phyloP scores from a whole-genome alignment of 495 filamentous ascomycete genomes.

The Terfezia claveryi region DNA sequence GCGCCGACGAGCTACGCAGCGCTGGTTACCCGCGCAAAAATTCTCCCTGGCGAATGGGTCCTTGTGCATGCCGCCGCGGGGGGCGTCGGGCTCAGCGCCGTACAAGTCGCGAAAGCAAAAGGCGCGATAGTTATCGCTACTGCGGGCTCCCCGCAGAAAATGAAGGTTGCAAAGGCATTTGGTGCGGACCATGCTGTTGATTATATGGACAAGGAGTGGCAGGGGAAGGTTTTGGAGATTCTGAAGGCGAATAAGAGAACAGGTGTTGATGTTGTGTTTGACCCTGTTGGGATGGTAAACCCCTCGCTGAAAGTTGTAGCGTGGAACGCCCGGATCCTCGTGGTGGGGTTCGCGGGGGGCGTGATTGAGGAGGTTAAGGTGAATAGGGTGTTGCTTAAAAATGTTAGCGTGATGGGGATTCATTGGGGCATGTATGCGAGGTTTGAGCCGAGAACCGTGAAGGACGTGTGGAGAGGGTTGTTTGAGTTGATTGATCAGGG shows the following conservation, averaged over 20 bases:
- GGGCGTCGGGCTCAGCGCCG: slow-evolving; percentile 75
- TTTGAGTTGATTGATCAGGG: too few species aligned
- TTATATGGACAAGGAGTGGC: slow-evolving; percentile 49
- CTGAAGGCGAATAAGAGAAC: slow-evolving; percentile 34
- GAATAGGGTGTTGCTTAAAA: slow-evolving; percentile 40
- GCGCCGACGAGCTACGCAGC: too few species aligned
- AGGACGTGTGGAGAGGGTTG: too few species aligned
- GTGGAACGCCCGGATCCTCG: slow-evolving; percentile 72
- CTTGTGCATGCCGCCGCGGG: slow-evolving; percentile 30
- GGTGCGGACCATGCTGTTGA: slow-evolving; percentile 70
- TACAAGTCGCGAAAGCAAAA: slow-evolving; percentile 79
- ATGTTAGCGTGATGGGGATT: too few species aligned
- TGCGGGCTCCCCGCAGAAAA: slow-evolving; percentile 53
- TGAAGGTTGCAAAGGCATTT: slow-evolving; percentile 52
- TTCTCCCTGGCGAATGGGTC: too few species aligned
- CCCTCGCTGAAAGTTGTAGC: slow-evolving; percentile 64
- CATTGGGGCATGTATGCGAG: too few species aligned
- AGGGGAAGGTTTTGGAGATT: slow-evolving; percentile 45
- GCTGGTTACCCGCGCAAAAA: too few species aligned
- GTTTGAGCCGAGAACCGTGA: too few species aligned
- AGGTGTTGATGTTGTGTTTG: slow-evolving; percentile 77
- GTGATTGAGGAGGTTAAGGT: slow-evolving; percentile 75
- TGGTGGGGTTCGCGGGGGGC: slow-evolving; percentile 81
- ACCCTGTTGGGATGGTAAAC: slow-evolving; percentile 74
- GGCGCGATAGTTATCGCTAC: slow-evolving; percentile 83